Base-by-base conservation (phyloP, 345 rosid species). In the Adansonia digitata region DNA sequence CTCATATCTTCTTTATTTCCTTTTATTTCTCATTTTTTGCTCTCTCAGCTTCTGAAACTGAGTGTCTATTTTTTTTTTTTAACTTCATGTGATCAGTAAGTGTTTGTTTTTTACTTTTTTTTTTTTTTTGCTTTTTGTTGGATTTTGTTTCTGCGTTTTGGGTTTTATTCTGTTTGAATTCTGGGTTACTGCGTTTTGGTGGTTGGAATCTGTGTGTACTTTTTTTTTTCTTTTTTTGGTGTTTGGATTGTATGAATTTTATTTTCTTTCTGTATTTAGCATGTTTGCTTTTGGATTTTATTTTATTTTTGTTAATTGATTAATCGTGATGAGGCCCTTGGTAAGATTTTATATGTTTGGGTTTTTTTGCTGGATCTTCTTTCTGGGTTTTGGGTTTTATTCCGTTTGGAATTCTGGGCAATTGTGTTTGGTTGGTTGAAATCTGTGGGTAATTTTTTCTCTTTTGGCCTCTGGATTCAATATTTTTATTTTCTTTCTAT, bases 41-140 rank as follows among this genome's bases (percentile, higher is more conserved):
- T 31, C 56, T 73, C 22, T 27, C 43, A 20, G 39, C 69, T 77
- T 72, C 69, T 7, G 65, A 27, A 39, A 31, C 39, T 1, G 27
- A 52, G 24, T 75, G 18, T 12, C 2, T 18, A n/a, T n/a, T n/a
- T n/a, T 27, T 17, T 57, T 15, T 13, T 62, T 20, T 20, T 49
- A 42, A 40, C 78, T 75, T 84, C 81, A 83, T 84, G 88, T 83
- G 90, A 88, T 80, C 87, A 46, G 95, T 90, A 81, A 86, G 89
- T 71, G 69, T 43, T 14, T 27, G 0, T 24, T 51, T 51, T 29
- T 31, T 59, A 2, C 64, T 66, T 12, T 31, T 34, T 31, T 6
- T 45, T 0, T 42, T 45, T 42, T 51, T 40, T 57, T 35, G 51
- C 20, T 68, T 73, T 67, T 42, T 66, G 66, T 65, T 78, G 66